Base-by-base conservation (phyloP, 805 yeast species). In the Nakazawaea ambrosiae region DNA sequence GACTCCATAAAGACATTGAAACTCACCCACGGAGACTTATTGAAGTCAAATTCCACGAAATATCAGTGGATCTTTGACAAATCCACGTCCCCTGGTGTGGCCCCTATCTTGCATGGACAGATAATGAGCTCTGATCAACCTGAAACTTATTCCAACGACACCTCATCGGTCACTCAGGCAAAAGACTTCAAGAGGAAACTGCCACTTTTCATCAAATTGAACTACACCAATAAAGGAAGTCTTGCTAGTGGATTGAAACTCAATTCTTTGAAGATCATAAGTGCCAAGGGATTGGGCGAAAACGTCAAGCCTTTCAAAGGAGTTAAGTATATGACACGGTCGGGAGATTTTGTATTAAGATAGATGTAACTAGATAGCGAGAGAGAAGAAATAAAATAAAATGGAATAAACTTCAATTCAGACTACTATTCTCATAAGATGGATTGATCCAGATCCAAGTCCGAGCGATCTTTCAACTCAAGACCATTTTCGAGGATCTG, bases 301-400 rank as follows among this genome's bases (percentile, higher is more conserved):
- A 63, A 65, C 4, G 80, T 75, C 9, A 81, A 78, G 50, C 95
- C 96, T 0, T 89, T 76, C 64, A 89, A 88, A 55, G 97, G 97
- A 1, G 96, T 89, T 16, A 83, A 88, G 52, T 89, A 89, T 53
- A 61, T 73, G 9, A 78, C 95, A 5, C 60, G 61, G 38, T 68
- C 83, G 0, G 83, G 81, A 1, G 78, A 80, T 38, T 73, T 65
- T 48, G 60, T 75, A 3, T 62, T 78, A n/a, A 50, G 61, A 26
- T 58, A 22, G 10, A 10, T 10, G 34, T 34, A 7, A 8, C 4
- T 16, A n/a, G n/a, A n/a, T n/a, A n/a, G n/a, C n/a, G n/a, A n/a
- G n/a, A n/a, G n/a, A n/a, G n/a, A n/a, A n/a, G n/a, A n/a, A n/a
- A n/a, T n/a, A n/a, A n/a, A n/a, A n/a, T n/a, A n/a, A n/a, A n/a